Evolutionary conservation across 805 yeast species (phyloP), one percentile per base, ranked within the genome.

Genomic region (Kodamaea fukazawae): DNA sequence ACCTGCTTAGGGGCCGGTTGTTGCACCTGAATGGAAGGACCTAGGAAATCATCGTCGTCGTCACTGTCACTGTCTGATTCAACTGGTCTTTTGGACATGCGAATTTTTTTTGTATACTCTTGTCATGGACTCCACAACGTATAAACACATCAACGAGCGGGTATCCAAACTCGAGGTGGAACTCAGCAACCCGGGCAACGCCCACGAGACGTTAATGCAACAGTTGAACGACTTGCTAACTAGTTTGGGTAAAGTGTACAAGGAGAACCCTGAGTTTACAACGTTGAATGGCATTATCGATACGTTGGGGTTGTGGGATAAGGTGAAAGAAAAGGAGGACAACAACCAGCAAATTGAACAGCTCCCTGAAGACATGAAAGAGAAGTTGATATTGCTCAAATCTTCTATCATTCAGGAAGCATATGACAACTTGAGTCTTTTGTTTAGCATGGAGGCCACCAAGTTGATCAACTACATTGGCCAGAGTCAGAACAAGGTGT

Each of bases 401-500:
- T 50, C 49, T 29, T 53, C 57, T 1, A 35, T 30, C 3, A 47
- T 64, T 12, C 43, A 47, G 25, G 47, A 49, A 22, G 58, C 60
- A 3, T 51, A 47, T 26, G 43, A 45, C 8, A 53, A 54, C 29
- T 44, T 58, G 13, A 32, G 42, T 27, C 53, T 56, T 33, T 46
- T 64, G 23, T 49, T 54, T 28, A 43, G 42, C 6, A 35, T 62
- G 45, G 61, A 60, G 18, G 33, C 53, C 10, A 49, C 55, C 1
- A 30, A 34, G 10, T 17, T 58, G 5, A 40, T 56, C 9, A 57
- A 58, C 41, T 49, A 45, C 34, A 43, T 46, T 8, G 46, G 32
- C 10, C 20, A 48, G 4, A 33, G 44, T 25, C 54, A 55, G 32
- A 50, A 48, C 13, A 53, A 49, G 26, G 38, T 31, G 3, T 50